Percentiles rank a stretch among this genome's conserved stretches.
Conservation (phyloP, 2,329 filamentous ascomycete genomes). For the Monosporascus ibericus region DNA sequence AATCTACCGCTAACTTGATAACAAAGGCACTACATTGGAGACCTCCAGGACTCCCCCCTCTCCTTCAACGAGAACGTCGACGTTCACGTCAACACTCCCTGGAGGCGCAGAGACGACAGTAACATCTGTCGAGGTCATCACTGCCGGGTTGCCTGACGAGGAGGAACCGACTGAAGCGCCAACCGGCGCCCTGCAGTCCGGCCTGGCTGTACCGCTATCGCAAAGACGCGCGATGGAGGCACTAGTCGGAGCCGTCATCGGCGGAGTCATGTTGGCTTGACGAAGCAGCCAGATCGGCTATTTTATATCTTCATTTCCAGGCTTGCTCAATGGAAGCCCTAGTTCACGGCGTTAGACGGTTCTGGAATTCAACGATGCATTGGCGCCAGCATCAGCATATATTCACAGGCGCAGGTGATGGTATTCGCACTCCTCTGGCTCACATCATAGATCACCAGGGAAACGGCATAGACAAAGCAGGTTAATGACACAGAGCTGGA, state of each 20-base stretch:
- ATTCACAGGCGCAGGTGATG: too few relatives aligned
- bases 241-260: constrained; percentile 19
- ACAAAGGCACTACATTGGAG: background rate
- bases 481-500: too few relatives aligned
- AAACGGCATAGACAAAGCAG: too few relatives aligned
- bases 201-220: constrained; percentile 8
- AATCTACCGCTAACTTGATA: background rate
- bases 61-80: constrained; percentile 17
- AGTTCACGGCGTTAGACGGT: too few relatives aligned
- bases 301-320: background rate
- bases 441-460: too few relatives aligned
- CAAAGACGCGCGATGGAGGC: constrained; percentile 12
- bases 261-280: constrained; percentile 16
- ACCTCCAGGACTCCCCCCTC: background rate
- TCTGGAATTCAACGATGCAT: too few relatives aligned
- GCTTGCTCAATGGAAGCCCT: too few relatives aligned
- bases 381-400: too few relatives aligned
- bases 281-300: background rate
- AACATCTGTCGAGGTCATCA: constrained; percentile 22
- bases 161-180: constrained; percentile 12
- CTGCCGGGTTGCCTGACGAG: constrained; percentile 8
- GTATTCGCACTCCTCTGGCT: too few relatives aligned
- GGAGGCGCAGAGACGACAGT: constrained; percentile 24
- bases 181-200: constrained; percentile 20
- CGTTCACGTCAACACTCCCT: constrained; percentile 22